Evolutionary conservation across 805 yeast genomes (phyloP).

Genomic region (Zygosaccharomyces lentus): DNA sequence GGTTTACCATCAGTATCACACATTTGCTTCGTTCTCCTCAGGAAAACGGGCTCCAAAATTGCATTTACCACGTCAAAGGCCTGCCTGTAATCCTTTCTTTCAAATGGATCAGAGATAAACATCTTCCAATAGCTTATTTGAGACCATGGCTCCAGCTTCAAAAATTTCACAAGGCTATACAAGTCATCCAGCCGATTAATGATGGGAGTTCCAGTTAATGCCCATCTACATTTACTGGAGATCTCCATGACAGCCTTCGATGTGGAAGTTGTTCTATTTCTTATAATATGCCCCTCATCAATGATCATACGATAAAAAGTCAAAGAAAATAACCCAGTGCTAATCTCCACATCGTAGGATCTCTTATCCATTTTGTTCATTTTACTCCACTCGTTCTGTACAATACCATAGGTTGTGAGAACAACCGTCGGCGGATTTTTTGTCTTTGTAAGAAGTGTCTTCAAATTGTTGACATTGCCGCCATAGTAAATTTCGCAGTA

Average conservation of each 20-base stretch:
- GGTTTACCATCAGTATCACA: constrained; percentile 67
- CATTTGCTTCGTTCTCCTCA: constrained; percentile 85
- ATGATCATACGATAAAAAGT: constrained; percentile 71
- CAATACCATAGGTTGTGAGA: constrained; percentile 83
- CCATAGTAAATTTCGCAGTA: constrained; percentile 73
- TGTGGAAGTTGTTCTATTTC: constrained; percentile 74
- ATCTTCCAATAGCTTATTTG: constrained; percentile 82
- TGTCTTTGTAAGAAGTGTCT: constrained; percentile 39
- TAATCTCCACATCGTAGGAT: constrained; percentile 18
- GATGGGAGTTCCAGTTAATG: constrained; percentile 89
- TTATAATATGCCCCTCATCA: constrained; percentile 88
- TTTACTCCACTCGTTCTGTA: constrained; percentile 68
- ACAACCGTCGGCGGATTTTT: constrained; percentile 60
- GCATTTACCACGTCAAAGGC: constrained; percentile 84
- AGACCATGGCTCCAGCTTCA: constrained; percentile 86
- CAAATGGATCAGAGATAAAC: constrained; percentile 79
- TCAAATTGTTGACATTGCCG: constrained; percentile 50
- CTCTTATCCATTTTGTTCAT: constrained; percentile 28
- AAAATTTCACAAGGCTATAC: constrained; percentile 67
- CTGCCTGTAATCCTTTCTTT: constrained; percentile 59
- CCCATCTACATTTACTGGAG: constrained; percentile 69
- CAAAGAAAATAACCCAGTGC: constrained; percentile 61
- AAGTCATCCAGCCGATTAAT: constrained; percentile 84
- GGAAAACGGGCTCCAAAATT: constrained; percentile 72
- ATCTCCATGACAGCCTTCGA: constrained; percentile 71